phyloP scores from a whole-genome alignment of 305 asterid species.

The Fraxinus latifolia region DNA sequence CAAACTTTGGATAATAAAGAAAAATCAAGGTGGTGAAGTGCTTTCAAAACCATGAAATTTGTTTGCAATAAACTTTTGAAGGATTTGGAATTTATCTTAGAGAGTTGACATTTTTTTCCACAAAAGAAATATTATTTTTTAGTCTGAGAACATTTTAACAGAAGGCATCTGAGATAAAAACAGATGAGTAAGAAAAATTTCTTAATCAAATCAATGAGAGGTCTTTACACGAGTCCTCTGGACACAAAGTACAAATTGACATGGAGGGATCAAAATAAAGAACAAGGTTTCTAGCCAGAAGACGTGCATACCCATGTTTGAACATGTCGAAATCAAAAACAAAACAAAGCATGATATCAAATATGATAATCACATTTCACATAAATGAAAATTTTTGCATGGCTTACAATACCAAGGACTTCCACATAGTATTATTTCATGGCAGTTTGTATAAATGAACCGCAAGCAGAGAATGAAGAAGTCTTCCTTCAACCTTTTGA shows the following conservation, averaged over 20 bases:
- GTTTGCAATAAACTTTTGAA: too few relatives aligned
- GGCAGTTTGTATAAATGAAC: constrained; percentile 32
- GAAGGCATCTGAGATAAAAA: background rate
- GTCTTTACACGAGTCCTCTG: background rate
- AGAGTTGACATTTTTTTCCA: background rate
- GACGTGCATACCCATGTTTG: background rate
- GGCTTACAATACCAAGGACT: constrained; percentile 49
- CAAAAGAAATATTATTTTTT: too few relatives aligned
- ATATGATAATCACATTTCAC: constrained; percentile 43
- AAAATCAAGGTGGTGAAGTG: background rate
- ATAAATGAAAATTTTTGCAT: constrained; percentile 49
- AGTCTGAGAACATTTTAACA: background rate
- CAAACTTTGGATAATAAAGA: too few relatives aligned
- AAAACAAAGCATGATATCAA: background rate
- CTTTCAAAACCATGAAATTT: background rate
- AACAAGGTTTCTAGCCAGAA: background rate
- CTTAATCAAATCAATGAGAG: background rate
- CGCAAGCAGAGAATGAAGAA: constrained; percentile 57
- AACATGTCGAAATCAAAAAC: background rate
- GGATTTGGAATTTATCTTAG: background rate
- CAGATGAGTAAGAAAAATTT: background rate
- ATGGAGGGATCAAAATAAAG: background rate
- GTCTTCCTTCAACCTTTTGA: constrained; percentile 39
- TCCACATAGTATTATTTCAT: constrained; percentile 38
- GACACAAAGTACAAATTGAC: background rate